phyloP scores from a whole-genome alignment of 2,329 filamentous ascomycete species.

The Ophiostoma novo-ulmi region DNA sequence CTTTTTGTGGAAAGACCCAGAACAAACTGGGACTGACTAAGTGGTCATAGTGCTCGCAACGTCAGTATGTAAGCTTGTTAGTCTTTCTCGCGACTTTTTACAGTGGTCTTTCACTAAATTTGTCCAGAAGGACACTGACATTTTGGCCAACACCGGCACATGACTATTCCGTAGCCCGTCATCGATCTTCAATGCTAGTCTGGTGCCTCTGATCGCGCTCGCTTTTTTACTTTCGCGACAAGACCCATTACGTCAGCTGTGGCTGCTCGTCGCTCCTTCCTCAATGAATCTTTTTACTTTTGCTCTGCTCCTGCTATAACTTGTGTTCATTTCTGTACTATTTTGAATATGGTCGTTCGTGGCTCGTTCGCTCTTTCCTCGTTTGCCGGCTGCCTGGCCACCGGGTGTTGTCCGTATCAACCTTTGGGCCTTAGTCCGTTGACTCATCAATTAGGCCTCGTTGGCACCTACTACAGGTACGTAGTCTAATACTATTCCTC shows the following conservation, averaged over 20 bases:
- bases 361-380: neutral
- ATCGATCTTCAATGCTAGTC: constrained; percentile 3
- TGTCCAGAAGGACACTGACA: neutral
- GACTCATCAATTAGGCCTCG: constrained; percentile 1
- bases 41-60: neutral
- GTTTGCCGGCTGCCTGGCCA: neutral
- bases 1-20: constrained; percentile 12
- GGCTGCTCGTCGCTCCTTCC: neutral
- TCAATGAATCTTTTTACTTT: neutral
- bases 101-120: neutral
- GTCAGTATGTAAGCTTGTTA: too few relatives aligned
- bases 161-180: neutral
- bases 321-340: too few relatives aligned
- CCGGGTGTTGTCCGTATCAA: neutral
- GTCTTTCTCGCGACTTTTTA: too few relatives aligned
- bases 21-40: constrained; percentile 6
- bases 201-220: neutral
- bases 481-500: too few relatives aligned
- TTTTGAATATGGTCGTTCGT: neutral
- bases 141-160: neutral
- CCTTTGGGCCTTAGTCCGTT: neutral
- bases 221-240: neutral
- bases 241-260: constrained; percentile 10
- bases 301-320: neutral
- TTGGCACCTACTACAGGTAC: neutral